Percentiles rank a stretch among this genome's conserved stretches.
phyloP scores from a whole-genome alignment of 106 monocot species.

The Acanthochlamys bracteata region DNA sequence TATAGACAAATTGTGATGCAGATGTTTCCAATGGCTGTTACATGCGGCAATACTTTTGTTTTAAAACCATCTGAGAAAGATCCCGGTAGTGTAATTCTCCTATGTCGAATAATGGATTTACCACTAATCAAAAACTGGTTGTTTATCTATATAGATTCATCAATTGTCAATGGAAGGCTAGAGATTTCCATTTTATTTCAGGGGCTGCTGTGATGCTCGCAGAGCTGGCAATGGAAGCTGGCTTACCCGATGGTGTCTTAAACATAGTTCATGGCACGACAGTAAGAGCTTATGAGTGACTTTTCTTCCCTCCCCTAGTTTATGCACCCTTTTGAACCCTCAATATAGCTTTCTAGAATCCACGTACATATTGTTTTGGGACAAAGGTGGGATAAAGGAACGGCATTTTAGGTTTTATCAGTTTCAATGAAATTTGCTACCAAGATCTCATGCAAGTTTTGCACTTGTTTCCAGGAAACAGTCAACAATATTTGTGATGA shows the following conservation, averaged over 20 bases:
- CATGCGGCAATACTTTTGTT: constrained; percentile 92
- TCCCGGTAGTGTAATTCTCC: constrained; percentile 51
- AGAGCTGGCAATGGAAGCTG: constrained; percentile 93
- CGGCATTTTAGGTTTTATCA: no score
- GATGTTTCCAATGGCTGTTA: constrained; percentile 98
- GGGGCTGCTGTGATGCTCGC: constrained; percentile 95
- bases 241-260: constrained; percentile 88
- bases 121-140: no score
- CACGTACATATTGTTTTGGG: no score
- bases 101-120: no score
- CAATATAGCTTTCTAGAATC: no score
- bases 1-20: no score
- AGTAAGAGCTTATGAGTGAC: constrained; percentile 36
- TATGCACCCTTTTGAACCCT: not conserved
- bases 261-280: constrained; percentile 91
- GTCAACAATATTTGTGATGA: constrained; percentile 97
- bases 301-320: not conserved
- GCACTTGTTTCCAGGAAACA: constrained; percentile 38
- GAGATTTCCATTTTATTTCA: constrained; percentile 32
- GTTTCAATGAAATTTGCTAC: no score
- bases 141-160: no score
- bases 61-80: constrained; percentile 99
- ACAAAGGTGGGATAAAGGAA: no score
- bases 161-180: no score
- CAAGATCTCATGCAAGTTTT: not conserved